Evolutionary conservation across 495 filamentous ascomycete species (phyloP), one percentile per base, ranked within the genome.

Genomic region (Talaromyces liani): DNA sequence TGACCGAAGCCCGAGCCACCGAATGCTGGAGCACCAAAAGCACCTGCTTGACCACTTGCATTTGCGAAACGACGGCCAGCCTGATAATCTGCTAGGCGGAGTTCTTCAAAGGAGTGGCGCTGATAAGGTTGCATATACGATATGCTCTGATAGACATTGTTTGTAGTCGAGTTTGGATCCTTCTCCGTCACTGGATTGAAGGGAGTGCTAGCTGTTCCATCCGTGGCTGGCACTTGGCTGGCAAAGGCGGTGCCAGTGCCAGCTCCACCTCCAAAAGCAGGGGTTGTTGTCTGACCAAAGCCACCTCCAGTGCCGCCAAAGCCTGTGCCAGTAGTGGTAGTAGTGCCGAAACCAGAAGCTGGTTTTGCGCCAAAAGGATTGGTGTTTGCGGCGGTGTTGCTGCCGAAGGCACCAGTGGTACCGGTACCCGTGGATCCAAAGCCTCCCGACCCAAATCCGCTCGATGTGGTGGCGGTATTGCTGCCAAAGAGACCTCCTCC

Each of bases 51-150:
- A 58, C 91, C 91, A 62, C 89, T 90, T 22, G 83, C 80, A 67
- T 91, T 93, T 7, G 92, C 94, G 66, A 80, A 89, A 39, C 87
- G 85, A 63, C 94, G 84, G 25, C 94, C 94, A 78, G 91, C 87
- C 61, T 86, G 84, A 75, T 98, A 98, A 76, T 98, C 94, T 36
- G 84, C 91, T 62, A 96, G 73, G 69, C 94, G 85, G 54, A 98
- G 75, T 73, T 98, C 94, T 69, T 98, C 94, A 39, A 90, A 85
- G 4, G 91, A 97, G 74, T 85, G 97, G 65, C 92, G 92, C 71
- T 84, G 85, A 76, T 97, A 98, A 0, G 91, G 85, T 55, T 86
- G 87, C 82, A 89, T 88, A 67, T 96, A 95, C 14, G 85, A 84
- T 65, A 98, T 89, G 67, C 88, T 96, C 72, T 98, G 93, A 70